Conservation (phyloP, 148 eudicot species). For the Camellia japonica region DNA sequence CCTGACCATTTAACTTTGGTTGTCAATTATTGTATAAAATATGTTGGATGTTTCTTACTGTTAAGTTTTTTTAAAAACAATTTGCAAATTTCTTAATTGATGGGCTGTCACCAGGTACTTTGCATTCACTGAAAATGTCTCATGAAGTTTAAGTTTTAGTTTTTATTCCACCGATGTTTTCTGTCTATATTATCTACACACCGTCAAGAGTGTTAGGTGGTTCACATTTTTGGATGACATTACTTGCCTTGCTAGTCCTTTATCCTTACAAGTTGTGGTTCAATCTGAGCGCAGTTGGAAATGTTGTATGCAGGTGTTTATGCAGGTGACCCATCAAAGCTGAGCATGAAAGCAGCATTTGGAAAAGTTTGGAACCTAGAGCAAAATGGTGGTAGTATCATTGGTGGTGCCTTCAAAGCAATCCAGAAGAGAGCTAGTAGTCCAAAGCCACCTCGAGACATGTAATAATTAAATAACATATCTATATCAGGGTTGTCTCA, state of each 20-base stretch:
- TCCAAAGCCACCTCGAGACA: slow-evolving; percentile 59
- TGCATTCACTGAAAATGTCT: background rate
- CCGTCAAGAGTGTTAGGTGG: background rate
- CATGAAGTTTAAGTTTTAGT: background rate
- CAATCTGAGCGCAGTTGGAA: background rate
- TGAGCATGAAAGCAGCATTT: slow-evolving; percentile 93
- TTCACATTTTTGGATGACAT: background rate
- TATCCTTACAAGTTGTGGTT: background rate
- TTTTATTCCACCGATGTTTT: background rate
- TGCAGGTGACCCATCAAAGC: slow-evolving; percentile 87
- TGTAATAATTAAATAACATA: slow-evolving; percentile 36
- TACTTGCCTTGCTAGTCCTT: background rate
- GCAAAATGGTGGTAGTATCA: slow-evolving; percentile 77
- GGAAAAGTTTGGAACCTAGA: slow-evolving; percentile 84
- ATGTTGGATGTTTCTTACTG: background rate
- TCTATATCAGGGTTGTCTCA: slow-evolving; percentile 4
- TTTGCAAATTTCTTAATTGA: background rate
- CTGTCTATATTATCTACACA: background rate
- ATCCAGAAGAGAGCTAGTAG: slow-evolving; percentile 52
- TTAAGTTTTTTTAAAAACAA: background rate
- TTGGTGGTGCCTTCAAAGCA: slow-evolving; percentile 70
- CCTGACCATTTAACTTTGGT: background rate
- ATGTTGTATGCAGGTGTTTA: slow-evolving; percentile 60
- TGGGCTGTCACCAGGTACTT: background rate
- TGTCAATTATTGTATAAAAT: background rate